Evolutionary conservation across 176 grass and related monocot genomes (phyloP).

Genomic region (Phyllostachys edulis): DNA sequence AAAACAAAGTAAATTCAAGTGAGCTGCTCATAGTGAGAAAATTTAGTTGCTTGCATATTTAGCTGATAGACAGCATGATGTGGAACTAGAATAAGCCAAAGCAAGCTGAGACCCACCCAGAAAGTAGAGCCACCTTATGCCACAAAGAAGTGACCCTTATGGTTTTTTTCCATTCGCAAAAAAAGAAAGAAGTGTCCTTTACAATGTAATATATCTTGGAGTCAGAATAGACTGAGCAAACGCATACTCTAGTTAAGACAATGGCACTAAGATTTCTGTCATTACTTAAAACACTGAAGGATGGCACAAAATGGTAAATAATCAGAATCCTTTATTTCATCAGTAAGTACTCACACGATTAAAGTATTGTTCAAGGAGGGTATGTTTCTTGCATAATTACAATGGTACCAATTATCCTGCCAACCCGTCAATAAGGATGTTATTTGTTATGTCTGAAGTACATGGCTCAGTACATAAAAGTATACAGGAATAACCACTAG

Average conservation of each 20-base stretch:
- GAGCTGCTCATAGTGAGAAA: constrained; percentile 7
- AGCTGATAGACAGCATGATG: background rate
- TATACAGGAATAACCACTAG: background rate
- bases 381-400: background rate
- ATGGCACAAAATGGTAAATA: background rate
- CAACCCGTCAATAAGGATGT: background rate
- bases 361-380: background rate
- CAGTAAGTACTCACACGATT: background rate
- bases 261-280: background rate
- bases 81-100: constrained; percentile 4
- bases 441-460: background rate
- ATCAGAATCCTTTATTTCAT: background rate
- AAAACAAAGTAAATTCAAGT: constrained; percentile 24
- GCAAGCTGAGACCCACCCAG: background rate
- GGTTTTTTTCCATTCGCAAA: too few relatives aligned
- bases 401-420: background rate
- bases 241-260: background rate
- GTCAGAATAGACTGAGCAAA: background rate
- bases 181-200: too few relatives aligned
- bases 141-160: background rate
- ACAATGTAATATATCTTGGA: background rate
- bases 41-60: background rate
- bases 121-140: background rate
- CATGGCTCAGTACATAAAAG: background rate
- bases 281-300: background rate